A percentile compares a stretch with the other conserved stretches of the same genome.
Evolutionary conservation across 306 rosid species (phyloP).

Genomic region (Gastrolobium villosum): DNA sequence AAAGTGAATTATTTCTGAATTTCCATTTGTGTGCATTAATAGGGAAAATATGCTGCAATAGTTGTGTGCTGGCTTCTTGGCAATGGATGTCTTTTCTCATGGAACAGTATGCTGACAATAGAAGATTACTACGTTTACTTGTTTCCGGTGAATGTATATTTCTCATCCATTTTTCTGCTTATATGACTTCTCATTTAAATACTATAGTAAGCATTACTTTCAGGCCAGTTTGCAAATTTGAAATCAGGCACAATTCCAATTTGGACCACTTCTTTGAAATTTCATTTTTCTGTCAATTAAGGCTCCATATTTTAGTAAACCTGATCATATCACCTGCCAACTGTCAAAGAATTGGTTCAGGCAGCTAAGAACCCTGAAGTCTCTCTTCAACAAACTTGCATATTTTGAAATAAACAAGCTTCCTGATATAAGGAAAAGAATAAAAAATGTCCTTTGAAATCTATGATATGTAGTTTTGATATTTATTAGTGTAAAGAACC

Average conservation of each 20-base stretch:
- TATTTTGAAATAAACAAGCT: too few species aligned
- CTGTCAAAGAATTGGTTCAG: too few species aligned
- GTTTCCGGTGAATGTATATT: conserved; percentile 71
- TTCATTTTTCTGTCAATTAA: not conserved
- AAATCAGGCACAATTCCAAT: conserved; percentile 8
- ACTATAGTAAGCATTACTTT: not conserved
- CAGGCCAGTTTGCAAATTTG: not conserved
- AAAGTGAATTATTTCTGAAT: conserved; percentile 15
- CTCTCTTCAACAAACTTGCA: too few species aligned
- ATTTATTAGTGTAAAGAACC: too few species aligned
- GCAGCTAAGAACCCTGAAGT: not conserved
- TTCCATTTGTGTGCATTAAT: not conserved
- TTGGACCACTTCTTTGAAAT: not conserved
- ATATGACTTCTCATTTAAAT: not conserved
- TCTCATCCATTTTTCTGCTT: conserved; percentile 27
- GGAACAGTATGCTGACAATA: conserved; percentile 95
- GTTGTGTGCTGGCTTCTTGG: conserved; percentile 88
- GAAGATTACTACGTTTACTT: conserved; percentile 71
- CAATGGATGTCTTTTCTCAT: conserved; percentile 87
- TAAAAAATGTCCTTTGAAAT: too few species aligned
- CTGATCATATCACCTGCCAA: not conserved
- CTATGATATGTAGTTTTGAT: not conserved
- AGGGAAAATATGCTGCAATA: conserved; percentile 80
- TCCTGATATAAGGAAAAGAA: too few species aligned
- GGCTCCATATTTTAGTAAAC: not conserved